Conservation (phyloP, 164 flowering plant species). For the Magnolia officinalis region DNA sequence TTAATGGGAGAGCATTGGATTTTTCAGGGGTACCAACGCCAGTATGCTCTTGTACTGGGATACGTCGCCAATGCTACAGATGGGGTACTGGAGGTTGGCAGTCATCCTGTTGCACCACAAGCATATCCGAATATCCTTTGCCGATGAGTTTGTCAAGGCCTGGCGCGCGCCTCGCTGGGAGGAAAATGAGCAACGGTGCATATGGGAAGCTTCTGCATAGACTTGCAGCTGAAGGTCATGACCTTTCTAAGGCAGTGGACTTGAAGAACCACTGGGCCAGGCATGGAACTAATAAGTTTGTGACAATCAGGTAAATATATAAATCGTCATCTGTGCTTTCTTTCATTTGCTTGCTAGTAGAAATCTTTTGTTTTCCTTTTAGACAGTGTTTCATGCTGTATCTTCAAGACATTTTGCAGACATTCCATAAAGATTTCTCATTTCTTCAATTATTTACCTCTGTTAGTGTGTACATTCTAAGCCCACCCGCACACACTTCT, state of each 20-base stretch:
- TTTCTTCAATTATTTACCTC: neutral
- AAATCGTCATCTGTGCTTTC: neutral
- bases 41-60: slow-evolving; percentile 46
- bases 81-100: slow-evolving; percentile 70
- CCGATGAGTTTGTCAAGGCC: slow-evolving; percentile 52
- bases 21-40: slow-evolving; percentile 41
- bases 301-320: slow-evolving; percentile 38
- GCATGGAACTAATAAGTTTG: slow-evolving; percentile 60
- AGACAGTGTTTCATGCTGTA: slow-evolving; percentile 1
- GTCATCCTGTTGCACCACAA: slow-evolving; percentile 54
- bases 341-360: neutral
- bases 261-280: slow-evolving; percentile 58
- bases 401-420: slow-evolving; percentile 5
- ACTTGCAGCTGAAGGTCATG: slow-evolving; percentile 43
- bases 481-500: no score
- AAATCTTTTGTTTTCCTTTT: slow-evolving; percentile 3
- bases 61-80: slow-evolving; percentile 40
- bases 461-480: no score
- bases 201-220: slow-evolving; percentile 43
- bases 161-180: slow-evolving; percentile 46
- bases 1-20: slow-evolving; percentile 26
- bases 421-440: slow-evolving; percentile 6
- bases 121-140: slow-evolving; percentile 50
- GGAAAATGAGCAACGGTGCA: slow-evolving; percentile 65
- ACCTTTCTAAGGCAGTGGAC: slow-evolving; percentile 43